Evolutionary conservation across 176 grass and related monocot species (phyloP).

Genomic region (Tillandsia leiboldiana): DNA sequence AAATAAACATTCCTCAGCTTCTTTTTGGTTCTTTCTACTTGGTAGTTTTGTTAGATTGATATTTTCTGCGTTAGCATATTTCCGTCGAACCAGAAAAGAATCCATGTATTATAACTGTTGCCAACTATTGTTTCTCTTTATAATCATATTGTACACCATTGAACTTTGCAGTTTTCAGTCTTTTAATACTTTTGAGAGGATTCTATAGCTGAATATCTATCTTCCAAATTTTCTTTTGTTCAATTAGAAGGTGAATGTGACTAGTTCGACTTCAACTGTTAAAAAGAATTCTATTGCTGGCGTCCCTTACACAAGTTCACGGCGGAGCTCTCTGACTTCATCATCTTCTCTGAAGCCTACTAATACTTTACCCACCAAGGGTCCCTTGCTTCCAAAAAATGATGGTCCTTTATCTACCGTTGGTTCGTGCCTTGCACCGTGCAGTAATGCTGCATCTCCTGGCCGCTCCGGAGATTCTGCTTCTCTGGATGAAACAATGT

Average conservation of each 20-base stretch:
- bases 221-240: constrained; percentile 5
- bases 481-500: constrained; percentile 77
- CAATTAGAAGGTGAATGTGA: constrained; percentile 37
- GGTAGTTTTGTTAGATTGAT: too few relatives aligned
- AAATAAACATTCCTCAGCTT: too few relatives aligned
- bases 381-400: not conserved
- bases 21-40: too few relatives aligned
- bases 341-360: constrained; percentile 29
- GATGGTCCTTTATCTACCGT: constrained; percentile 10
- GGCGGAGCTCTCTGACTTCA: constrained; percentile 18
- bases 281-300: constrained; percentile 42
- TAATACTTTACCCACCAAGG: not conserved
- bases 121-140: too few relatives aligned
- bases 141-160: too few relatives aligned
- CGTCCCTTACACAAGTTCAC: constrained; percentile 11
- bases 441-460: constrained; percentile 44
- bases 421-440: constrained; percentile 29
- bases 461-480: constrained; percentile 47
- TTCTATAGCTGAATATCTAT: not conserved
- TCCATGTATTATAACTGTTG: too few relatives aligned
- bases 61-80: too few relatives aligned
- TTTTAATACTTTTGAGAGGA: too few relatives aligned
- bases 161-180: too few relatives aligned
- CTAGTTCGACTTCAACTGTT: constrained; percentile 24
- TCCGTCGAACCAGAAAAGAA: too few relatives aligned